These are phyloP conservation scores for Dictyostelium brefeldianum DNA, from an alignment of 78 protist species.

Conservation along the genomic window DNA sequence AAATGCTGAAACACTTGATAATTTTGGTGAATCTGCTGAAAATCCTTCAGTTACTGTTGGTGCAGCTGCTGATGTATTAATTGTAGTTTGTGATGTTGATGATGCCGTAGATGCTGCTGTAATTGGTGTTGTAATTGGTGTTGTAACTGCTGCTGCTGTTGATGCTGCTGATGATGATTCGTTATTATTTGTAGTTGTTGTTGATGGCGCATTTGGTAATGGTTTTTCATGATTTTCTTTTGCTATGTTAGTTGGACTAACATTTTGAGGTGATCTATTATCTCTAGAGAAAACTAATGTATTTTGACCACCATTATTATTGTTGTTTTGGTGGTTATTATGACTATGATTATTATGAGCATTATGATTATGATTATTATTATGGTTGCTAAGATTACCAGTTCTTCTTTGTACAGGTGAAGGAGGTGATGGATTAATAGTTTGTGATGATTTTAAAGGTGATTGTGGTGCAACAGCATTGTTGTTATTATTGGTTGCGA, in stretches of 20 bases:
- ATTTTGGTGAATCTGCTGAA: conserved; percentile 2
- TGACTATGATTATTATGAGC: neutral
- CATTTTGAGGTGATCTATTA: conserved; percentile 9
- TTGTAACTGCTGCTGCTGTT: neutral
- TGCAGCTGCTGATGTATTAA: neutral
- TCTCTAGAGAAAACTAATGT: neutral
- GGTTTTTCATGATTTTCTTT: neutral
- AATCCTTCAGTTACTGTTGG: neutral
- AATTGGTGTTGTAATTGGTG: neutral
- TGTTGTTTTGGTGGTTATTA: neutral
- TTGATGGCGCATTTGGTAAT: neutral
- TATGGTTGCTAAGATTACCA: neutral
- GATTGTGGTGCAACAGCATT: neutral
- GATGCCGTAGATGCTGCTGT: conserved; percentile 6
- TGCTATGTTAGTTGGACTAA: neutral
- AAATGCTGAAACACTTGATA: neutral
- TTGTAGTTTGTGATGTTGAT: neutral
- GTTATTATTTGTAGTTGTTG: neutral
- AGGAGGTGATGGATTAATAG: conserved; percentile 23
- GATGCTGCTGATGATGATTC: neutral
- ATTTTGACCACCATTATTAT: too few species aligned
- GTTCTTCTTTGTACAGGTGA: neutral
- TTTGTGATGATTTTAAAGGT: conserved; percentile 50
- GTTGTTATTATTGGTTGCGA: neutral
- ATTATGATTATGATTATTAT: neutral